Evolutionary conservation across 2,329 filamentous ascomycete species (phyloP), one percentile per base, ranked within the genome.

Genomic region (Fusarium dlaminii): DNA sequence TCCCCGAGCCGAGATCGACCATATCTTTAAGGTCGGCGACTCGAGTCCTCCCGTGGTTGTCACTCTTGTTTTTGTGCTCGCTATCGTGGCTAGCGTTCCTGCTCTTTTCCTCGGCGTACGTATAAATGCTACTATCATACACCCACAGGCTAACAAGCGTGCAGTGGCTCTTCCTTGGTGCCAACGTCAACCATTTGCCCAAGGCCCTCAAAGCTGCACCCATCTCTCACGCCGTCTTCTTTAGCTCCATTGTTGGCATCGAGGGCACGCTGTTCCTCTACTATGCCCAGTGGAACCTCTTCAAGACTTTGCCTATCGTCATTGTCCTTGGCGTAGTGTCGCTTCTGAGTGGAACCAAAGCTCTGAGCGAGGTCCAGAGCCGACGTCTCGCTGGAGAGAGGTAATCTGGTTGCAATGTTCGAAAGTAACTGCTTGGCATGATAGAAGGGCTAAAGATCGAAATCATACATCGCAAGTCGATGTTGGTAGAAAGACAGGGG

Each of bases 201-300:
- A 92, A 93, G 81, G 96, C 96, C 14, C 84, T 98, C 57, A 86
- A 90, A 66, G 87, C 89, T 29, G 93, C 94, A 2, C 96, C 96
- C 5, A 77, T 98, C 48, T 92, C 96, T 10, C 96, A 99, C 81
- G 86, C 86, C 36, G 82, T 95, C 39, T 99, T 98, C 86, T 93
- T 97, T 76, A 93, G 93, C 58, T 98, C 95, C 10, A 90, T 99
- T 63, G 70, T 98, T 43, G 91, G 91, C 29, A 93, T 99, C 87
- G 96, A 99, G 83, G 93, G 90, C 22, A 91, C 98, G 64, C 98
- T 99, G 85, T 96, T 96, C 86, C 85, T 98, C 75, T 99, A 99
- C 88, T 98, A 98, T 84, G 92, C 90, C 60, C 90, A 86, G 80
- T 98, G 96, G 95, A 98, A 92, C 80, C 87, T 99, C 51, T 98